Base-by-base conservation (phyloP, 208 protist species). In the Leishmania martiniquensis region DNA sequence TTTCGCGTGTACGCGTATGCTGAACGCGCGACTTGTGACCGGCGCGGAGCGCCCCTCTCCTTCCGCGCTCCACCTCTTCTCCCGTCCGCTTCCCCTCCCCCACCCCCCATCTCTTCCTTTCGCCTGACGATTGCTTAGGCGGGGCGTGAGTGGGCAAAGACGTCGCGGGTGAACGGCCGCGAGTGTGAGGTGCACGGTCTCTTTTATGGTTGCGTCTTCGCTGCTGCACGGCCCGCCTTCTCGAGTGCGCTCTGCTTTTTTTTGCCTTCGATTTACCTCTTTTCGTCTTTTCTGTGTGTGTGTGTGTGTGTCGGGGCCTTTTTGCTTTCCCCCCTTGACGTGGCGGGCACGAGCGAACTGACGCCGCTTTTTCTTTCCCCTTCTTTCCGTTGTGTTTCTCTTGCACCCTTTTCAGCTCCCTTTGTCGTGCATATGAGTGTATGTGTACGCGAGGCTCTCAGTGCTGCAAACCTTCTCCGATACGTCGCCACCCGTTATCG, bases 221-320 rank as follows among this genome's bases (percentile, higher is more conserved):
- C 25, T 1, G 63, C 42, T n/a, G n/a, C n/a, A n/a, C n/a, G n/a
- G 63, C 25, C 34, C 22, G n/a, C 44, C 60, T 69, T 42, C 37
- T 67, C 25, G 42, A 49, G 29, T 12, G 42, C 9, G 34, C n/a
- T n/a, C n/a, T n/a, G n/a, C n/a, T n/a, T 17, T 17, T 32, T 20
- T 34, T 44, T 49, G 25, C 22, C 20, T 20, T n/a, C 25, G 34
- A 44, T 39, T 34, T 7, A 45, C 37, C 22, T 66, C n/a, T 66
- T 66, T 2, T 62, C 45, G 5, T 72, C 22, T 66, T 62, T 54
- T 77, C 67, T 79, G 59, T 34, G 71, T 75, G 51, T 72, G 10
- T 47, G 17, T 42, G 6, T 44, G 1, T 20, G n/a, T 52, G 10
- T 77, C 57, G 13, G 37, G 25, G 22, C 25, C 42, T 10, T 10